Evolutionary conservation across 176 grass and related monocot genomes (phyloP), one percentile per base, ranked within the genome.

Genomic region (Triticum dicoccoides): DNA sequence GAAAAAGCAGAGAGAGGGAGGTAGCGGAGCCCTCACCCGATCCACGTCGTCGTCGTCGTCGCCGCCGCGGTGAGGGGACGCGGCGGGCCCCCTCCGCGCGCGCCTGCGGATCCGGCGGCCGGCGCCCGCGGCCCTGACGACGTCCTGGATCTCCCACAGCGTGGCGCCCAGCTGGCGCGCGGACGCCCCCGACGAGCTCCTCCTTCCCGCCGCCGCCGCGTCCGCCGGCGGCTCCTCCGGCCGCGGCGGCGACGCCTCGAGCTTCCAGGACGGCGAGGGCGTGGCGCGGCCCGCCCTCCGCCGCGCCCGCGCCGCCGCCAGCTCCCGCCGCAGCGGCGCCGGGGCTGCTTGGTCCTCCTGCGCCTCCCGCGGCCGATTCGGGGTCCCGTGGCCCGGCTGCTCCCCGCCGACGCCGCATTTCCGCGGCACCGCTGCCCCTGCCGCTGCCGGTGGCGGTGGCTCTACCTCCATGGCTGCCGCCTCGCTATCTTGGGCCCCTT

Each of bases 91-190:
- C 69, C 82, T 91, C 29, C 54, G 78, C 0, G 84, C 67, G 42
- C 89, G 84, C 15, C 84, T 87, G 21, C 97, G 86, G 90, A 86
- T 83, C 84, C 87, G 88, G 29, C 84, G 81, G 12, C 82, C 85
- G 6, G 78, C 64, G 63, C 89, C 70, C 11, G 86, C 77, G 12
- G 54, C 82, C 38, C 72, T 66, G 49, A 85, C 15, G 62, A 85
- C 77, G 49, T 91, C 89, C 80, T 96, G 97, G 87, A 98, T 98
- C 94, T 96, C 97, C 97, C 97, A 98, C 38, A 98, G 85, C 15
- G 87, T 95, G 32, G 97, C 97, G 51, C 97, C 97, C 18, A 98
- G 92, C 90, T 98, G 88, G 21, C 97, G 85, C 10, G 97, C 97
- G 33, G 96, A 96, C 6, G 90, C 86, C 30, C 82, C 79, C 45